Percentiles rank a stretch among this genome's conserved stretches.
Conservation (phyloP, 495 filamentous ascomycete species). For the Friedmanniomyces simplex region DNA sequence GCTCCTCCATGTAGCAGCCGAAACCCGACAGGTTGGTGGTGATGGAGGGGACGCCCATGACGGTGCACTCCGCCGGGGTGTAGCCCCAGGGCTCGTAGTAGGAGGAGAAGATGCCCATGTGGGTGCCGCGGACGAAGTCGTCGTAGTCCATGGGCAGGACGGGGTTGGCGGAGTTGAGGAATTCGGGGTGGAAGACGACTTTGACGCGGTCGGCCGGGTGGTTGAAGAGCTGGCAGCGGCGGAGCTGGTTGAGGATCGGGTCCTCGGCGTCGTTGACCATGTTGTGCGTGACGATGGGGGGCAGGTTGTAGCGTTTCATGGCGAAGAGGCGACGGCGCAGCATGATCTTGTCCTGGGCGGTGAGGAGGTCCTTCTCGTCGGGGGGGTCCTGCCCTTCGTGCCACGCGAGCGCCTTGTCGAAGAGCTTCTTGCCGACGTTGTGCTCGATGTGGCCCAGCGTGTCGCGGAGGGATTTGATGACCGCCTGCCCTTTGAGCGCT, state of each 20-base stretch:
- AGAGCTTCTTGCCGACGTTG: constrained; percentile 84
- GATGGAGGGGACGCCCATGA: constrained; percentile 98
- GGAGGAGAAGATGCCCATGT: constrained; percentile 88
- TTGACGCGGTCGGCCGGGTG: constrained; percentile 91
- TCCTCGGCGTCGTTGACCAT: constrained; percentile 93
- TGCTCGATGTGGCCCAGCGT: constrained; percentile 83
- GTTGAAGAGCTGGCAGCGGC: constrained; percentile 93
- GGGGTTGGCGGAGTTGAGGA: constrained; percentile 89
- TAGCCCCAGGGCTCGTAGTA: constrained; percentile 99
- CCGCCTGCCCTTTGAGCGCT: constrained; percentile 89
- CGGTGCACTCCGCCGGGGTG: constrained; percentile 94
- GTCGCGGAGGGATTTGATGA: constrained; percentile 90
- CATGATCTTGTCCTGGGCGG: constrained; percentile 83
- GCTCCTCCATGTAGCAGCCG: constrained; percentile 98
- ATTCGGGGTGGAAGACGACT: constrained; percentile 95
- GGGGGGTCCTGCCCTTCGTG: constrained; percentile 86
- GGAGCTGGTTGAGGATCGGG: constrained; percentile 91
- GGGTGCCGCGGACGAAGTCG: constrained; percentile 94
- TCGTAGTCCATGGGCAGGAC: constrained; percentile 95
- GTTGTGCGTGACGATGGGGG: constrained; percentile 98
- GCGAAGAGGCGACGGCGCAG: constrained; percentile 84
- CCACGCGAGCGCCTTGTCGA: constrained; percentile 87
- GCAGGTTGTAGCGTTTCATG: constrained; percentile 83
- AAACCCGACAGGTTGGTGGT: constrained; percentile 97
- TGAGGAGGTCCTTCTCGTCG: constrained; percentile 90